Evolutionary conservation across 2,329 filamentous ascomycete species (phyloP).

Genomic region (Colletotrichum sidae): DNA sequence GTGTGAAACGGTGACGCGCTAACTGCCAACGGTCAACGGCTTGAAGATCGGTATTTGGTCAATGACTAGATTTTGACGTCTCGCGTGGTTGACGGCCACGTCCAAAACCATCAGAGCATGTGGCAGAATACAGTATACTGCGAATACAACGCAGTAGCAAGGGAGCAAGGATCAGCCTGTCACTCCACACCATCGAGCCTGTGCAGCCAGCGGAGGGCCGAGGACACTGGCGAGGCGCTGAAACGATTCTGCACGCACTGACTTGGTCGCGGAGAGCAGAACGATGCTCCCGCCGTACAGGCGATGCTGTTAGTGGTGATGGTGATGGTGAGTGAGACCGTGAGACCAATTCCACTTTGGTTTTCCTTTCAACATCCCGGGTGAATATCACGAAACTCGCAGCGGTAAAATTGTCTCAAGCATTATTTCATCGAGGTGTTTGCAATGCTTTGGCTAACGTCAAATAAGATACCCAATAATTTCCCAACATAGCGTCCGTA

Average conservation of each 20-base stretch:
- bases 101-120: neutral
- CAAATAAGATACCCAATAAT: slow-evolving; percentile 18
- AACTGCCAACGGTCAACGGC: slow-evolving; percentile 8
- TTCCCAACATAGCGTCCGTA: slow-evolving; percentile 32
- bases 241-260: slow-evolving; percentile 13
- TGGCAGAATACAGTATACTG: no score
- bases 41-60: slow-evolving; percentile 1
- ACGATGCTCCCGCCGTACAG: neutral
- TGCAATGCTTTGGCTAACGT: slow-evolving; percentile 32
- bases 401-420: neutral
- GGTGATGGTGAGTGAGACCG: neutral
- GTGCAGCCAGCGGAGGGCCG: slow-evolving; percentile 14
- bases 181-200: slow-evolving; percentile 12
- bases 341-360: no score
- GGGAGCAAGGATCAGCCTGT: neutral
- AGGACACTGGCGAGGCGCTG: slow-evolving; percentile 24
- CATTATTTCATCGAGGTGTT: slow-evolving; percentile 10
- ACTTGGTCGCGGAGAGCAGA: neutral
- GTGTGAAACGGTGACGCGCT: slow-evolving; percentile 25
- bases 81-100: slow-evolving; percentile 26
- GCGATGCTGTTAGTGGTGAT: no score
- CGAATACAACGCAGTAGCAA: no score
- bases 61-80: neutral
- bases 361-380: neutral
- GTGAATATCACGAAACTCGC: neutral